Evolutionary conservation across 805 yeast species (phyloP).

Genomic region (Kodamaea kaohsiungensis): DNA sequence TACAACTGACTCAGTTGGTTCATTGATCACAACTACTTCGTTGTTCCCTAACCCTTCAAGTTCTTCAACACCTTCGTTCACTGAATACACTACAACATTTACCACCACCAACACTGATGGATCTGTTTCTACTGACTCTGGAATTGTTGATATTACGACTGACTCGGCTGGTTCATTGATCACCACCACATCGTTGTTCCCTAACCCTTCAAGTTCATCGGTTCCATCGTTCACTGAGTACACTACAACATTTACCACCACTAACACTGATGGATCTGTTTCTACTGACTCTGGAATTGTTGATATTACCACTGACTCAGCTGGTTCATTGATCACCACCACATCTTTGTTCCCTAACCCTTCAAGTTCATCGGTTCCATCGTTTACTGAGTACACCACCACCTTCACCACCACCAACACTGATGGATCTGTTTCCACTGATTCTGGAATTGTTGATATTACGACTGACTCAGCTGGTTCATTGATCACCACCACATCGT

Average conservation of each 20-base stretch:
- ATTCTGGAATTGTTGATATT: too few relatives aligned
- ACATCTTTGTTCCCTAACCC: conserved; percentile 9
- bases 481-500: conserved; percentile 16
- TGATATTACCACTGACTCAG: conserved; percentile 17
- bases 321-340: conserved; percentile 14
- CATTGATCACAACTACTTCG: conserved; percentile 14
- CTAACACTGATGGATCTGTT: conserved; percentile 15
- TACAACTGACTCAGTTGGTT: conserved; percentile 18
- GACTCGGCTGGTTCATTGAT: too few relatives aligned
- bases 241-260: conserved; percentile 19
- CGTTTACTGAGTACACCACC: too few relatives aligned
- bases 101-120: too few relatives aligned
- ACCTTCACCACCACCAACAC: too few relatives aligned
- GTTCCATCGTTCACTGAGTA: conserved; percentile 10
- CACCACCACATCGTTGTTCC: too few relatives aligned
- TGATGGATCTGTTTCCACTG: too few relatives aligned
- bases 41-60: background rate
- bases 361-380: background rate
- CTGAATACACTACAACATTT: too few relatives aligned
- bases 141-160: too few relatives aligned
- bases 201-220: background rate
- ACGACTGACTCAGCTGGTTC: conserved; percentile 19
- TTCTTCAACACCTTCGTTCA: background rate
- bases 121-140: too few relatives aligned
- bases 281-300: conserved; percentile 20